Evolutionary conservation across 768 basidiomycete species (phyloP).

Genomic region (Boletus rubescentipes): DNA sequence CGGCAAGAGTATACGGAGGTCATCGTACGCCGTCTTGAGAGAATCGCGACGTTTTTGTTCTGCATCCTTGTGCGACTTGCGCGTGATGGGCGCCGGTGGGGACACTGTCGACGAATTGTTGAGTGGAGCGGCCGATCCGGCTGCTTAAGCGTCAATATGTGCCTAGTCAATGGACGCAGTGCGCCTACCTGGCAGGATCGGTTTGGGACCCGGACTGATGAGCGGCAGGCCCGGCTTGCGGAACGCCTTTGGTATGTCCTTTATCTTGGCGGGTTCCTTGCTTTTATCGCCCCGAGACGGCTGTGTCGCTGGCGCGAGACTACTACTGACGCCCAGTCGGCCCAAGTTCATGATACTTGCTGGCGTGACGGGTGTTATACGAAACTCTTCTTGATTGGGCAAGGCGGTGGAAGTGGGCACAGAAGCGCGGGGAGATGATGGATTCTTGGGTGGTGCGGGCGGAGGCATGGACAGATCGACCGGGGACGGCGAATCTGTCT

Average conservation of each 20-base stretch:
- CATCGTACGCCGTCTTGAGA: constrained; percentile 91
- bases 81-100: constrained; percentile 50
- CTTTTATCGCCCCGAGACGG: constrained; percentile 20
- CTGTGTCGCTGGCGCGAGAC: constrained; percentile 36
- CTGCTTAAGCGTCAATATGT: constrained; percentile 21
- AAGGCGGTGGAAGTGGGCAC: background rate
- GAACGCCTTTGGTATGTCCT: constrained; percentile 24
- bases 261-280: constrained; percentile 32
- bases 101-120: constrained; percentile 25
- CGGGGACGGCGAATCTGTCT: constrained; percentile 74
- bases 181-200: constrained; percentile 66
- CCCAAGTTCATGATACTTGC: constrained; percentile 92
- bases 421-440: constrained; percentile 18
- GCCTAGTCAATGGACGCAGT: background rate
- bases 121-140: constrained; percentile 33
- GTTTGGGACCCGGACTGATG: constrained; percentile 62
- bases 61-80: constrained; percentile 91
- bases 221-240: constrained; percentile 32
- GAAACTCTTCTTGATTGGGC: constrained; percentile 21
- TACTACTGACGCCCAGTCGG: constrained; percentile 51
- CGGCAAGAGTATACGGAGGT: constrained; percentile 78
- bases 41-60: constrained; percentile 98
- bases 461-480: constrained; percentile 91
- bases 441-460: constrained; percentile 53
- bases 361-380: constrained; percentile 80